phyloP scores from a whole-genome alignment of 2,329 filamentous ascomycete species.

The Fusarium sp. region DNA sequence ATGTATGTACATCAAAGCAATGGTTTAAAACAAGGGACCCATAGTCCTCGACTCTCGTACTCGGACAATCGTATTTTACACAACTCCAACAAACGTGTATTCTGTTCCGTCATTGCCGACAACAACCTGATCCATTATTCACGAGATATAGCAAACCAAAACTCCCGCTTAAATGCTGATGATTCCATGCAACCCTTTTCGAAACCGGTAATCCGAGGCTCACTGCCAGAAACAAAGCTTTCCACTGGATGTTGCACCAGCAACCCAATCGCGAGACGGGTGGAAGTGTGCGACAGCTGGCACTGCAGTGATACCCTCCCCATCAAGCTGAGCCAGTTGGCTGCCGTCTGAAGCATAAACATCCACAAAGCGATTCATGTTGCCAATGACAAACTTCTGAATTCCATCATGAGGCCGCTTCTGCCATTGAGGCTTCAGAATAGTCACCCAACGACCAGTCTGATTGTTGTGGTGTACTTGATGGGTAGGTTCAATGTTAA shows the following conservation, averaged over 20 bases:
- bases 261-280: constrained; percentile 88
- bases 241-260: constrained; percentile 88
- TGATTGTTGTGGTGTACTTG: constrained; percentile 91
- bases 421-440: constrained; percentile 87
- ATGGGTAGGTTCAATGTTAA: constrained; percentile 75
- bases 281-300: constrained; percentile 94
- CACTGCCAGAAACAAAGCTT: constrained; percentile 93
- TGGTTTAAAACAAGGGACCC: neutral
- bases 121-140: neutral
- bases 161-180: constrained; percentile 31
- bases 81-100: neutral
- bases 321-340: constrained; percentile 87
- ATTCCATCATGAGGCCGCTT: constrained; percentile 78
- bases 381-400: constrained; percentile 90
- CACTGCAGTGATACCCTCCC: constrained; percentile 92
- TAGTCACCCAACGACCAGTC: constrained; percentile 93
- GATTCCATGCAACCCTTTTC: neutral
- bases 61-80: constrained; percentile 1
- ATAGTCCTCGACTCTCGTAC: neutral
- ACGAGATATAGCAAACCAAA: constrained; percentile 20
- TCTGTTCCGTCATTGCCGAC: neutral
- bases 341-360: constrained; percentile 84
- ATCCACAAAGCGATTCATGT: constrained; percentile 98
- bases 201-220: constrained; percentile 8
- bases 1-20: constrained; percentile 1